Conservation (phyloP, 2,329 filamentous ascomycete genomes). For the Nemania abortiva region DNA sequence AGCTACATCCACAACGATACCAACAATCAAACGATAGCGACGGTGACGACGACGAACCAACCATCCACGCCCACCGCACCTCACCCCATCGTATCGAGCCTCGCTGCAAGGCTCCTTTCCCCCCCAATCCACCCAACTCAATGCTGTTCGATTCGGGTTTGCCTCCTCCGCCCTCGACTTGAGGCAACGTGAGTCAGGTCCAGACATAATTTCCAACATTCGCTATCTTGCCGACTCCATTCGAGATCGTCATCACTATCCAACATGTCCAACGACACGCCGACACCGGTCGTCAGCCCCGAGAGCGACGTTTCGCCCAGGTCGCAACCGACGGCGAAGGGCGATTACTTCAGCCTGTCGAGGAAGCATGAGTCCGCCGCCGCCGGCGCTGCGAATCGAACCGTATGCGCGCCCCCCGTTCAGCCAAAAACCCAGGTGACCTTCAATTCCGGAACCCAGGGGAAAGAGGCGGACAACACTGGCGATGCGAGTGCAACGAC, state of each 20-base stretch:
- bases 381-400: slow-evolving; percentile 33
- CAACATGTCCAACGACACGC: slow-evolving; percentile 47
- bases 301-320: slow-evolving; percentile 48
- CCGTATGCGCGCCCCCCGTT: slow-evolving; percentile 27
- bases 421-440: slow-evolving; percentile 31
- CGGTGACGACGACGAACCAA: neutral
- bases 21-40: neutral
- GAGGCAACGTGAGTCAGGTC: slow-evolving; percentile 58
- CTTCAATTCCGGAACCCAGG: slow-evolving; percentile 38
- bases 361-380: slow-evolving; percentile 32
- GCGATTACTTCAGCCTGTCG: slow-evolving; percentile 48
- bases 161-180: slow-evolving; percentile 58
- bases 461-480: slow-evolving; percentile 48
- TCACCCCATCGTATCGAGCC: slow-evolving; percentile 8
- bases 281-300: slow-evolving; percentile 44
- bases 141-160: slow-evolving; percentile 55
- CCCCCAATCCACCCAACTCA: slow-evolving; percentile 38
- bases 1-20: neutral
- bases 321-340: slow-evolving; percentile 45
- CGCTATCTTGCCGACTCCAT: slow-evolving; percentile 26
- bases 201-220: slow-evolving; percentile 39
- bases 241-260: slow-evolving; percentile 29
- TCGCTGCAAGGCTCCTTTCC: slow-evolving; percentile 19
- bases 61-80: neutral
- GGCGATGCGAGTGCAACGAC: slow-evolving; percentile 52